These are phyloP conservation scores for Hypoxylon perforatum DNA, from an alignment of 495 filamentous ascomycete genomes.

Conservation along the genomic window DNA sequence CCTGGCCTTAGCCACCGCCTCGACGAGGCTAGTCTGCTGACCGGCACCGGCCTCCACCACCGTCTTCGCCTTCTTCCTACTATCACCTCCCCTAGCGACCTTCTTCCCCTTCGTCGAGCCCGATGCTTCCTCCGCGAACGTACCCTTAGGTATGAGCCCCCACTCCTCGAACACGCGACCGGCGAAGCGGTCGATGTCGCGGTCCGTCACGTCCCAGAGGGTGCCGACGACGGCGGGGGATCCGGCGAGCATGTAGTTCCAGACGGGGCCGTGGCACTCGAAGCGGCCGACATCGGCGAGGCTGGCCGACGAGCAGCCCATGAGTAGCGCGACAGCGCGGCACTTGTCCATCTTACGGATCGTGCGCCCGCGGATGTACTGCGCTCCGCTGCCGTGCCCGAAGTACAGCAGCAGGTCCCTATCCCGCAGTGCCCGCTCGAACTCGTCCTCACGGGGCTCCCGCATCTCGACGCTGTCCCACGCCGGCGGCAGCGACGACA, in stretches of 20 bases:
- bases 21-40: constrained; percentile 68
- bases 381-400: constrained; percentile 93
- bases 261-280: constrained; percentile 87
- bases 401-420: constrained; percentile 87
- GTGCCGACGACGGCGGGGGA: constrained; percentile 85
- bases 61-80: constrained; percentile 13
- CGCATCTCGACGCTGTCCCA: constrained; percentile 76
- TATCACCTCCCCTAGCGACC: constrained; percentile 8
- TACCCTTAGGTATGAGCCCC: constrained; percentile 71
- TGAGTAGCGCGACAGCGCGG: constrained; percentile 77
- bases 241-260: constrained; percentile 90
- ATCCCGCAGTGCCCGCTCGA: constrained; percentile 68
- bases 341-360: constrained; percentile 81
- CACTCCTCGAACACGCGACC: constrained; percentile 80
- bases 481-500: constrained; percentile 59
- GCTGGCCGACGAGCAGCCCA: constrained; percentile 87
- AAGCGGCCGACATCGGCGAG: constrained; percentile 86
- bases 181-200: constrained; percentile 93
- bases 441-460: constrained; percentile 80
- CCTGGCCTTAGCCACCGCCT: constrained; percentile 80
- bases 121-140: constrained; percentile 43
- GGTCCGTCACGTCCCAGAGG: constrained; percentile 97
- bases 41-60: constrained; percentile 12
- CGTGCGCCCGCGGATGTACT: constrained; percentile 85
- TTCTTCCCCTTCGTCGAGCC: constrained; percentile 27